These are phyloP conservation scores for Ramaria rubella DNA, from an alignment of 768 basidiomycete genomes.

Conservation along the genomic window DNA sequence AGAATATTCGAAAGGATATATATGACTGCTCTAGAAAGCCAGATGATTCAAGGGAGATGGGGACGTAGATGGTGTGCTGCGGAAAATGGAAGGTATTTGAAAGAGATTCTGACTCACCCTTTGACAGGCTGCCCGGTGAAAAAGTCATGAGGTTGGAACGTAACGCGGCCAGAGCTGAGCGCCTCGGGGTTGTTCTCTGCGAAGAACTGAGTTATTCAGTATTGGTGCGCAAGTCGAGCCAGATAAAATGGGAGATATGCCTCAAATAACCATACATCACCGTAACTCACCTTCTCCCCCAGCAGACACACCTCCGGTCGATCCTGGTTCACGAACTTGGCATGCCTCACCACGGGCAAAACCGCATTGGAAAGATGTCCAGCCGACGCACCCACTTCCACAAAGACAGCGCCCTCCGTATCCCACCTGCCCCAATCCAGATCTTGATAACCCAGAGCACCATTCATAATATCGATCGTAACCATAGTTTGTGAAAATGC, in stretches of 20 bases:
- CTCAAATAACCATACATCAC: no score
- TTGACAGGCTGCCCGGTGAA: conserved; percentile 5
- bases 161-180: neutral
- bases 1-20: no score
- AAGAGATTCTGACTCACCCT: no score
- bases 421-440: conserved; percentile 1
- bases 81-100: no score
- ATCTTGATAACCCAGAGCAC: neutral
- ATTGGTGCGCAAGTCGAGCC: neutral
- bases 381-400: conserved; percentile 7
- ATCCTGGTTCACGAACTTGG: conserved; percentile 7
- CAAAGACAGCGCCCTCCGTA: neutral
- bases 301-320: conserved; percentile 5
- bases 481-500: conserved; percentile 1
- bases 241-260: no score
- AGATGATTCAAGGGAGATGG: no score
- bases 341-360: neutral
- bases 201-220: neutral
- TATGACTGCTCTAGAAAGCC: no score
- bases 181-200: conserved; percentile 1
- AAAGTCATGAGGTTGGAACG: conserved; percentile 6
- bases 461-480: conserved; percentile 3
- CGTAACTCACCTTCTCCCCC: conserved; percentile 3
- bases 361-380: conserved; percentile 1
- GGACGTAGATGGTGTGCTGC: no score